Evolutionary conservation across 768 basidiomycete genomes (phyloP), one percentile per base, ranked within the genome.

Genomic region (Boletus subparvulus): DNA sequence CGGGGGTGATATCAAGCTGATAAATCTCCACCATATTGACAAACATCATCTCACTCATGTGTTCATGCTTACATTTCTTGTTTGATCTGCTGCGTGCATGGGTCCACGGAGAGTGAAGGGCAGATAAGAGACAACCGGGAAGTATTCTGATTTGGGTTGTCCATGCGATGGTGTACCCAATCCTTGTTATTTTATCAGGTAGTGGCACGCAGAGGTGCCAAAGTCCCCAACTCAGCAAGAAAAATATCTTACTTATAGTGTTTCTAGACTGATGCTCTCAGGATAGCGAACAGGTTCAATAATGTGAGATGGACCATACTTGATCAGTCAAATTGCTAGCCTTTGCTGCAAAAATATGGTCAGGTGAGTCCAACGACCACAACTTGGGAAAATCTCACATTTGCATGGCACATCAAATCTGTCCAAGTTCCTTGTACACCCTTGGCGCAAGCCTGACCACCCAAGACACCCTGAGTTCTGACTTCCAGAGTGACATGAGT

Each of bases 351-450:
- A 19, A 50, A 13, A 37, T 1, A 1, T 52, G 30, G 46, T 69
- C 32, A 55, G 30, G 45, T 28, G 4, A 35, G 12, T 11, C 12
- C 41, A 26, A 10, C 2, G 24, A 33, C 3, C 46, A 28, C n/a
- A 36, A 16, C 41, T 6, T 5, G 47, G 19, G 57, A 44, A 50
- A 51, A n/a, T 24, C 57, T 50, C 67, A 92, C 90, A 71, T 97
- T 97, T 66, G 96, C 94, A 56, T 91, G 91, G 54, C 87, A 77
- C 1, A 93, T 95, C 70, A 97, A 78, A 67, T 92, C 89, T 19
- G 87, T 86, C 94, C 94, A 97, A 9, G 93, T 94, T 17, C 94
- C 94, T 69, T 94, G 90, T 0, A 94, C 93, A 66, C 91, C 92
- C 60, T 90, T 87, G 36, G 96, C 94, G 35, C 81, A 83, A 11